Evolutionary conservation across 768 basidiomycete species (phyloP).

Genomic region (Hirschioporus abietinus): DNA sequence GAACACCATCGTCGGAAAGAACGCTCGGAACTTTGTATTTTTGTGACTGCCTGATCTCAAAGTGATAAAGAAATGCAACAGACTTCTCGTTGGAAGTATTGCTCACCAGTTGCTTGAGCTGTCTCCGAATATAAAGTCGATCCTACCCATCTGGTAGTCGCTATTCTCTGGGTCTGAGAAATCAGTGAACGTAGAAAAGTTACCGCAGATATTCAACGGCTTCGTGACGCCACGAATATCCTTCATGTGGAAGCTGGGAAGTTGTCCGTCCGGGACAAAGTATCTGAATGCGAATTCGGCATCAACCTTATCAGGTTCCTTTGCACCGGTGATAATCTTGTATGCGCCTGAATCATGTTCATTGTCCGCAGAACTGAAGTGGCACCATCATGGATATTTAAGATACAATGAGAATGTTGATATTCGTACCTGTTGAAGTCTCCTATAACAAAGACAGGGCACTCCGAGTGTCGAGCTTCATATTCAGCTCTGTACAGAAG

Average conservation of each 20-base stretch:
- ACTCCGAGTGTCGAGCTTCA: slow-evolving; percentile 35
- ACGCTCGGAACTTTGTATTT: slow-evolving; percentile 35
- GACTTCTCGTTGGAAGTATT: neutral
- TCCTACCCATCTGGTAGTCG: slow-evolving; percentile 29
- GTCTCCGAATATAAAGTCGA: slow-evolving; percentile 52
- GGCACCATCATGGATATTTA: neutral
- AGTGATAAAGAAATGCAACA: neutral
- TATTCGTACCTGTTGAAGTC: slow-evolving; percentile 45
- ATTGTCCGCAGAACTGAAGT: slow-evolving; percentile 19
- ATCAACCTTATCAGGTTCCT: slow-evolving; percentile 35
- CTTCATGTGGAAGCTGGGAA: slow-evolving; percentile 34
- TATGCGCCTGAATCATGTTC: slow-evolving; percentile 47
- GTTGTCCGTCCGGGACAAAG: slow-evolving; percentile 26
- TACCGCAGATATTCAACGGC: slow-evolving; percentile 34
- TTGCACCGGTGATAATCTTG: slow-evolving; percentile 40
- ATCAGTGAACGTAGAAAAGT: slow-evolving; percentile 49
- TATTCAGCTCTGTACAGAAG: slow-evolving; percentile 43
- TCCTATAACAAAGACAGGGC: slow-evolving; percentile 44
- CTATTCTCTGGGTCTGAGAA: slow-evolving; percentile 38
- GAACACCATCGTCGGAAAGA: slow-evolving; percentile 44
- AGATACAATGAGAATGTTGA: neutral
- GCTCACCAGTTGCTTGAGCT: slow-evolving; percentile 41
- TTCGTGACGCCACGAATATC: slow-evolving; percentile 41
- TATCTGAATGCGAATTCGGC: slow-evolving; percentile 38
- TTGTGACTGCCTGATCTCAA: slow-evolving; percentile 27